phyloP scores from a whole-genome alignment of 1,284 basidiomycete genomes.

The Leccinum subspadiceum region DNA sequence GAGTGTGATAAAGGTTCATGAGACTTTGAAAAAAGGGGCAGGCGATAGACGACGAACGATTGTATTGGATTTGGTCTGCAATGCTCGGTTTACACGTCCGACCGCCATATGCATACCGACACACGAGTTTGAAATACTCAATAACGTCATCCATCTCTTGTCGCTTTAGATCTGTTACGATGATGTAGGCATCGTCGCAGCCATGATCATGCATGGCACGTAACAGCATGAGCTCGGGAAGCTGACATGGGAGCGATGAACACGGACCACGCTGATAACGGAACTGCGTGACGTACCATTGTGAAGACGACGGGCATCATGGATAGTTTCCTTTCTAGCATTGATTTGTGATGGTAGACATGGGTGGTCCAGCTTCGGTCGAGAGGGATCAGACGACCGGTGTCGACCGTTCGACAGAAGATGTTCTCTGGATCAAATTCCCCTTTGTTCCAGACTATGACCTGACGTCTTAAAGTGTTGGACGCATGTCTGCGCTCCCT shows the following conservation, averaged over 20 bases:
- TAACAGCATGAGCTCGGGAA: conserved; percentile 73
- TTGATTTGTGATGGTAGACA: conserved; percentile 70
- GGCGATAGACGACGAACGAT: conserved; percentile 45
- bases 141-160: conserved; percentile 76
- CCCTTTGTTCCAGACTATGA: conserved; percentile 72
- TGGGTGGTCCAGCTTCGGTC: conserved; percentile 78
- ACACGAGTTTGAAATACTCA: conserved; percentile 71
- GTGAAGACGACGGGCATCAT: conserved; percentile 80
- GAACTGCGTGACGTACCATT: conserved; percentile 47
- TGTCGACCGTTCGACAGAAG: conserved; percentile 73
- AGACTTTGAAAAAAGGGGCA: conserved; percentile 5
- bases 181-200: conserved; percentile 72
- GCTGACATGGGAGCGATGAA: conserved; percentile 37
- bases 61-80: conserved; percentile 61
- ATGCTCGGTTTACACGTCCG: conserved; percentile 62
- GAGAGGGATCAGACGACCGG: conserved; percentile 68
- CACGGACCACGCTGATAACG: conserved; percentile 3
- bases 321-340: conserved; percentile 64
- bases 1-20: conserved; percentile 5
- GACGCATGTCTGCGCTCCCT: conserved; percentile 59
- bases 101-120: conserved; percentile 58
- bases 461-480: conserved; percentile 51
- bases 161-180: conserved; percentile 71
- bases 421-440: conserved; percentile 74
- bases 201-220: conserved; percentile 75